phyloP scores from a whole-genome alignment of 305 asterid species.

The Ajuga reptans region DNA sequence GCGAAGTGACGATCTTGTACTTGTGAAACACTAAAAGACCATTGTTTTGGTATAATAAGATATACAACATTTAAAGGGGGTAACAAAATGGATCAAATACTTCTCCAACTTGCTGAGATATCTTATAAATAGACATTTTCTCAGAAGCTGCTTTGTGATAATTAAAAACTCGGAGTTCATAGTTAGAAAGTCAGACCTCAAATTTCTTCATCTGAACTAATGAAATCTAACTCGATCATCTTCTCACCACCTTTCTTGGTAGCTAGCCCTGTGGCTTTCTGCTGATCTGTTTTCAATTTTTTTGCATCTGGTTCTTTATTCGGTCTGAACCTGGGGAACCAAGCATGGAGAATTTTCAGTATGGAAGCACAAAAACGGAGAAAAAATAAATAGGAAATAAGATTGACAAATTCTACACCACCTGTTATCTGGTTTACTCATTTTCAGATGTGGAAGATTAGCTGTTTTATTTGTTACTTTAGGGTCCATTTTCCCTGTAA shows the following conservation, averaged over 20 bases:
- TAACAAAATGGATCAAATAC: not conserved
- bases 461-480: constrained; percentile 27
- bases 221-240: constrained; percentile 71
- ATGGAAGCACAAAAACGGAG: not conserved
- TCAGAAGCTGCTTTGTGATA: not conserved
- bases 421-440: constrained; percentile 39
- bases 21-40: too few relatives aligned
- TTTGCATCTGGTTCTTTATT: constrained; percentile 43
- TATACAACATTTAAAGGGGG: too few relatives aligned
- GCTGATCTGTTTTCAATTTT: constrained; percentile 41
- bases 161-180: not conserved
- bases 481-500: constrained; percentile 35
- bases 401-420: constrained; percentile 11
- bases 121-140: not conserved
- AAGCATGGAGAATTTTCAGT: constrained; percentile 20
- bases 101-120: not conserved
- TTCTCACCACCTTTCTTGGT: constrained; percentile 37
- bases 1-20: too few relatives aligned
- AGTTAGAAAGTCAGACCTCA: constrained; percentile 19
- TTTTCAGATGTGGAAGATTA: constrained; percentile 29
- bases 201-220: constrained; percentile 71
- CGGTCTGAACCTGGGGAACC: constrained; percentile 31
- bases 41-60: too few relatives aligned
- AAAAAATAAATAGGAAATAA: not conserved
- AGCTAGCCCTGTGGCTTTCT: constrained; percentile 26